Evolutionary conservation across 306 rosid species (phyloP), one percentile per base, ranked within the genome.

Genomic region (Pyrus betulifolia): DNA sequence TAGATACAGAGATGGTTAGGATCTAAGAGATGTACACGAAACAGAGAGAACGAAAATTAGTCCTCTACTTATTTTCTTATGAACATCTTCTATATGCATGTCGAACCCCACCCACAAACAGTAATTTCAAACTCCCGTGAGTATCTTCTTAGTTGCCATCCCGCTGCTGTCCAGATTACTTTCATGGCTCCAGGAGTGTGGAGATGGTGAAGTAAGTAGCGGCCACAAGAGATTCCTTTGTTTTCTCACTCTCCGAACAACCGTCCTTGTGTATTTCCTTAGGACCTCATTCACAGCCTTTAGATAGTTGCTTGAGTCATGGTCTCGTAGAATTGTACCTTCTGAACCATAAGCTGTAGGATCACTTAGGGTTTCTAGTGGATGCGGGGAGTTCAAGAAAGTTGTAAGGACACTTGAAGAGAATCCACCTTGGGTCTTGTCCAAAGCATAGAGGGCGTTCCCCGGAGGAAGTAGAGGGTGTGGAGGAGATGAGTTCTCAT

Each of bases 311-410:
- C 97, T 90, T 18, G 98, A 93, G 84, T 89, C 91, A 57, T 93
- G 98, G 79, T 93, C 98, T 77, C 97, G 83, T 45, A 86, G 85
- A 76, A 93, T 88, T 67, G 96, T 88, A 58, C 98, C 97, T 38
- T 88, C 91, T 52, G 98, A 87, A 67, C 97, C 90, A 69, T 93
- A 93, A 38, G 98, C 98, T 68, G 97, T 85, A 76, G 97, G 97
- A 78, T 93, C 92, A 63, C 98, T 89, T 3, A 93, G 85, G 67
- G 97, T 93, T 66, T 93, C 96, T 68, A 93, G 81, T 9, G 98
- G 98, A 84, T 93, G 98, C 6, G 98, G 98, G 71, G 73, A 86
- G 44, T 91, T 93, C 46, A 93, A 86, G 78, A 93, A 91, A 52
- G 89, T 75, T 75, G 76, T 83, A 3, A 91, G 81, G 70, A 91